Evolutionary conservation across 495 filamentous ascomycete genomes (phyloP), one percentile per base, ranked within the genome.

Genomic region (Podospora fimiseda): DNA sequence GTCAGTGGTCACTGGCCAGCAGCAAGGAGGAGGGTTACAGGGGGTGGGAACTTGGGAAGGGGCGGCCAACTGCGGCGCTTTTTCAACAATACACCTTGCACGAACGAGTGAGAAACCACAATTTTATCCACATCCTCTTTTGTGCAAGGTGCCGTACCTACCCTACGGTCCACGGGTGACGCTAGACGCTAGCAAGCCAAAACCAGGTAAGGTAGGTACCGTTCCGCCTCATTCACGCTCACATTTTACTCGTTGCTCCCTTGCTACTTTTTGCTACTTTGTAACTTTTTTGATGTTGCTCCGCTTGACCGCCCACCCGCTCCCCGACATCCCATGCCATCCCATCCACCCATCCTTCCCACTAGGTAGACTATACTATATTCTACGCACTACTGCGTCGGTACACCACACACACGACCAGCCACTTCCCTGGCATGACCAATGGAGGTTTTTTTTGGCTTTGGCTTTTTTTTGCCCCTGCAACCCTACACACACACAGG

Each of bases 251-350:
- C 23, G 20, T 30, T 39, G 24, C 37, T 39, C 38, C 57, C 50
- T 47, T 59, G 50, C 55, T 51, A 59, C 52, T 53, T 59, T 42
- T n/a, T n/a, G n/a, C n/a, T n/a, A n/a, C n/a, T n/a, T n/a, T n/a
- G n/a, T n/a, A n/a, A n/a, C n/a, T n/a, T n/a, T n/a, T n/a, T n/a
- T n/a, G n/a, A n/a, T n/a, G 42, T 20, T 44, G 57, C 59, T 65
- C 62, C 64, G 61, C 61, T 66, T 64, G 61, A 66, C 64, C 61
- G 53, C 61, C 64, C 53, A 46, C 59, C 54, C 44, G 22, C 38
- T 39, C 43, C 48, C 42, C 36, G 20, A 44, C 58, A 48, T 47
- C 46, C 37, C 24, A 27, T 47, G 51, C 39, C 39, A 41, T 41
- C 13, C 39, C 14, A 37, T 37, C 33, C 33, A 14, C n/a, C 33